Percentiles rank a stretch among this genome's conserved stretches.
Conservation (phyloP, 1,284 basidiomycete genomes). For the Neolentinus lepideus region DNA sequence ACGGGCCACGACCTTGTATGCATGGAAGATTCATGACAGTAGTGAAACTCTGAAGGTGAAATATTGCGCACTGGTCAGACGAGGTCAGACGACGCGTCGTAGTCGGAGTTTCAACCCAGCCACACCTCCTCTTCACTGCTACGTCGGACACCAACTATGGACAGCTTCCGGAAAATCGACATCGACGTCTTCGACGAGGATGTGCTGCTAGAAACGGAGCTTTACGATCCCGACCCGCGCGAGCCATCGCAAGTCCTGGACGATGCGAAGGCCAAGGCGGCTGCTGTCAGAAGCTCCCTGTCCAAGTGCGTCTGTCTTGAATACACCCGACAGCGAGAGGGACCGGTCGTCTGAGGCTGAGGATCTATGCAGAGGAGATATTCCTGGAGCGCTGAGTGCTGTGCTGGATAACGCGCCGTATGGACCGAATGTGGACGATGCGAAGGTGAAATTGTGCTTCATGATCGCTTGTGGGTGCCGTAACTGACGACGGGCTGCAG, state of each 20-base stretch:
- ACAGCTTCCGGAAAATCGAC: conserved; percentile 89
- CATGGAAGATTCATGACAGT: neutral
- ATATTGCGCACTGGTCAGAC: no score
- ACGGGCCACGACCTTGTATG: neutral
- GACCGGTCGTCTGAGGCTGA: conserved; percentile 4
- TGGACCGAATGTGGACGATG: conserved; percentile 79
- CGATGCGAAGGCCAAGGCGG: conserved; percentile 73
- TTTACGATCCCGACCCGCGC: conserved; percentile 84
- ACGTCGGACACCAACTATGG: conserved; percentile 37
- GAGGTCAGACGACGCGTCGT: neutral
- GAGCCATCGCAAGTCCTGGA: conserved; percentile 67
- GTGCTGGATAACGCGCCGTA: conserved; percentile 79
- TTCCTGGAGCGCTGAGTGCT: conserved; percentile 59
- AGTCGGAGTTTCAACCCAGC: neutral
- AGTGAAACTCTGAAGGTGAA: no score
- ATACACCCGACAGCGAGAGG: neutral
- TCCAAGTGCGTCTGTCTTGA: conserved; percentile 48
- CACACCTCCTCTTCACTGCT: neutral
- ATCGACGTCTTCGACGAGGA: conserved; percentile 95
- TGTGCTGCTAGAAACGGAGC: conserved; percentile 74
- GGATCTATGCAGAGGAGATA: conserved; percentile 52
- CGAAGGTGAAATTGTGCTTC: conserved; percentile 58
- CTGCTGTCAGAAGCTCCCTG: conserved; percentile 65
- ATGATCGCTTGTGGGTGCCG: neutral
- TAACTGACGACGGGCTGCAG: conserved; percentile 28